Percentiles rank a stretch among this genome's conserved stretches.
These are phyloP conservation scores for Ceratocystis papillata DNA, from an alignment of 2,329 filamentous ascomycete genomes.

Conservation along the genomic window DNA sequence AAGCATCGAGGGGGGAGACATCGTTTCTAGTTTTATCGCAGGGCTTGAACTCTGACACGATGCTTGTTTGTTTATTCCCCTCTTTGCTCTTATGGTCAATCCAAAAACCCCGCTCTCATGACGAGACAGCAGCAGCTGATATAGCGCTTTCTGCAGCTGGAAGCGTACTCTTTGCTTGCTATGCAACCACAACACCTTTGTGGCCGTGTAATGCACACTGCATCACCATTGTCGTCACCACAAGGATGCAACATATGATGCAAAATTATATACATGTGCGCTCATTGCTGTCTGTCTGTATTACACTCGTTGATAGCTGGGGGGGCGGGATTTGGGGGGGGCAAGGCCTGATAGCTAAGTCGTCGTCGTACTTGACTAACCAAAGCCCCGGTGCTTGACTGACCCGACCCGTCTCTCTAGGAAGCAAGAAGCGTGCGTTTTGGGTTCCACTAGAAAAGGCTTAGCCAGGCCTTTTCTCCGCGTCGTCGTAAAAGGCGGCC, in stretches of 20 bases:
- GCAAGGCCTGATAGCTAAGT: background rate
- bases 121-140: too few relatives aligned
- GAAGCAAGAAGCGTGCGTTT: background rate
- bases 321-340: background rate
- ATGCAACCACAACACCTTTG: too few relatives aligned
- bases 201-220: too few relatives aligned
- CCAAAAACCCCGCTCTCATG: too few relatives aligned
- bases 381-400: background rate
- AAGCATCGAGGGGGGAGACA: background rate
- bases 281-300: background rate
- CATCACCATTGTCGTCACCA: too few relatives aligned
- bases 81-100: background rate
- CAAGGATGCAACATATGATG: too few relatives aligned
- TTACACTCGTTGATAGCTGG: background rate
- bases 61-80: background rate
- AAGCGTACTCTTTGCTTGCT: too few relatives aligned
- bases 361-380: background rate
- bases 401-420: background rate
- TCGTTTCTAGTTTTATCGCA: background rate
- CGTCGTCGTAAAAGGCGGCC: background rate
- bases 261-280: too few relatives aligned
- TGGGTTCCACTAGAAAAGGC: slow-evolving; percentile 1
- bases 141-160: too few relatives aligned
- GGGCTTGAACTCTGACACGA: background rate
- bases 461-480: background rate